Evolutionary conservation across 2,329 filamentous ascomycete species (phyloP), one percentile per base, ranked within the genome.

Genomic region (Endoconidiophora polonica): DNA sequence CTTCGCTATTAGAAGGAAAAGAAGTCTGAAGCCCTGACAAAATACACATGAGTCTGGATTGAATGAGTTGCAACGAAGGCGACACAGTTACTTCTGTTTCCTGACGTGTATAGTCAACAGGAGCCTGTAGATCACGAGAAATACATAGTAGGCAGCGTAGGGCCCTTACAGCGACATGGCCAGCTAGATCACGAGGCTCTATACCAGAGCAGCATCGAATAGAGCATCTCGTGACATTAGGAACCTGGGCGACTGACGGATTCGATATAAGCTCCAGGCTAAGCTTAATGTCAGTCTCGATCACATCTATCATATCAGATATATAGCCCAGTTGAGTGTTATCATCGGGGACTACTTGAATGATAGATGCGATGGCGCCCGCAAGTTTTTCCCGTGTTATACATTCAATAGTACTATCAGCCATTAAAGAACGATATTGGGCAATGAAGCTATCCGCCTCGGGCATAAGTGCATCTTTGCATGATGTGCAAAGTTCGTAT

Each of bases 401-500:
- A 26, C 71, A 70, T 54, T 49, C 51, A n/a, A 53, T 44, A 14
- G 49, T 38, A 22, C 38, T 39, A 16, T 53, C 36, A 77, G 76
- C 37, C 74, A 68, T 33, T 46, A 88, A 74, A n/a, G 70, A 68
- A 52, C 74, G 68, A 59, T 87, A 90, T 59, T 87, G 80, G 26
- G 74, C 68, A 42, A 91, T 66, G 58, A 93, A 88, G 1, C 76
- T 74, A 46, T 68, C 67, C 3, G 82, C 71, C 58, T 90, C 79
- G 1, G 72, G 65, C 4, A 79, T 76, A n/a, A 93, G 66, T 47
- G 79, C 73, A 23, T 68, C 69, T 37, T 85, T 75, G 55, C 85
- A 91, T 26, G 83, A 83, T 0, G 79, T 85, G 59, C 84, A 90
- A 1, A 91, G 72, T 4, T 74, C 76, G 29, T 74, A 69, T 36